These are phyloP conservation scores for Dendrobium officinale DNA, from an alignment of 106 monocot species.

Conservation along the genomic window DNA sequence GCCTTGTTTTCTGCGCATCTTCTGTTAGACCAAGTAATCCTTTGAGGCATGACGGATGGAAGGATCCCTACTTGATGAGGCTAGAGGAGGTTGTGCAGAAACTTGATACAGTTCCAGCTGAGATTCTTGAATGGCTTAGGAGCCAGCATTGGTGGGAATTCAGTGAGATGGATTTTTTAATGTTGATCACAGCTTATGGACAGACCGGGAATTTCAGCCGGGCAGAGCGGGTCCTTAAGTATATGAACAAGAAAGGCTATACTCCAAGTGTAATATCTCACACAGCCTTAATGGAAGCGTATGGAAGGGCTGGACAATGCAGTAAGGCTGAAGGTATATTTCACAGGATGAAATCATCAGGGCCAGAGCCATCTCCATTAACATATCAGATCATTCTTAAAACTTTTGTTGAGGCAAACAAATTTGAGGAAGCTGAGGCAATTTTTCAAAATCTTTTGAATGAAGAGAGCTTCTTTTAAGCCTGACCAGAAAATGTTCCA, in stretches of 20 bases:
- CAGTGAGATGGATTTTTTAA: constrained; percentile 80
- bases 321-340: constrained; percentile 78
- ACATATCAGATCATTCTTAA: constrained; percentile 95
- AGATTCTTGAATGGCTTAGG: constrained; percentile 98
- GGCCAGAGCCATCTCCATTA: constrained; percentile 82
- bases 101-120: too few relatives aligned
- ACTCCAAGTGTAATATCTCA: constrained; percentile 81
- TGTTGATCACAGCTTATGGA: constrained; percentile 89
- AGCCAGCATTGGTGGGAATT: constrained; percentile 94
- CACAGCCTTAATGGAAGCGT: constrained; percentile 91
- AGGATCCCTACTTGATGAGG: too few relatives aligned
- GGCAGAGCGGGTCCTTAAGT: constrained; percentile 72
- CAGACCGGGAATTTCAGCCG: constrained; percentile 67
- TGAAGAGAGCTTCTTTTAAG: constrained; percentile 66
- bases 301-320: constrained; percentile 70
- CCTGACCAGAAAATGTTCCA: constrained; percentile 99
- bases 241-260: constrained; percentile 83
- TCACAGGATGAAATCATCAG: constrained; percentile 69
- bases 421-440: constrained; percentile 64
- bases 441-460: constrained; percentile 66
- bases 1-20: too few relatives aligned
- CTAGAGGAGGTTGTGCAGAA: too few relatives aligned
- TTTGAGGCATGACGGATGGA: too few relatives aligned
- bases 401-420: constrained; percentile 79
- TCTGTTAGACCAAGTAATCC: too few relatives aligned